Conservation (phyloP, 176 grass and related monocot genomes). For the Metroxylon sagu region DNA sequence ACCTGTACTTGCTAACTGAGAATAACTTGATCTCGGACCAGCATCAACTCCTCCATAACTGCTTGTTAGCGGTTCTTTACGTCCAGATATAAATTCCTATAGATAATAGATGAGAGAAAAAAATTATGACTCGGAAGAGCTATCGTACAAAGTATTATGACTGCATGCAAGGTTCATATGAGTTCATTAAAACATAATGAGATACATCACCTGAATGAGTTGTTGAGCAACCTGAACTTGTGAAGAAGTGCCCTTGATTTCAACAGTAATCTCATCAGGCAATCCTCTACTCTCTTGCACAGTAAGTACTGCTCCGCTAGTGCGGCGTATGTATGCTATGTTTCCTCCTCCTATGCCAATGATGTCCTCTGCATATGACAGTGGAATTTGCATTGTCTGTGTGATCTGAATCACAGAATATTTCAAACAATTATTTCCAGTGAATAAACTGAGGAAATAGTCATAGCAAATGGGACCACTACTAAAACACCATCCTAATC, state of each 20-base stretch:
- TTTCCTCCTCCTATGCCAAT: constrained; percentile 90
- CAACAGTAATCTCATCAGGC: constrained; percentile 94
- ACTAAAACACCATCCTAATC: no score
- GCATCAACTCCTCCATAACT: constrained; percentile 58
- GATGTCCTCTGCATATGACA: constrained; percentile 91
- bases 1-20: constrained; percentile 50
- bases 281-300: constrained; percentile 76
- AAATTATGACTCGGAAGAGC: background rate
- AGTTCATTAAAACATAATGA: background rate
- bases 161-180: background rate
- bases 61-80: constrained; percentile 61
- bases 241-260: constrained; percentile 93
- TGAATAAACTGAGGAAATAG: no score
- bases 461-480: no score
- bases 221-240: constrained; percentile 85
- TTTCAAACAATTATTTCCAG: background rate
- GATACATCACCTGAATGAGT: constrained; percentile 61
- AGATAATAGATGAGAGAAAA: constrained; percentile 5
- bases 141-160: background rate
- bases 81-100: constrained; percentile 75
- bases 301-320: constrained; percentile 74
- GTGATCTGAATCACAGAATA: constrained; percentile 48
- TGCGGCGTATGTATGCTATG: constrained; percentile 80
- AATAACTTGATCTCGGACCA: constrained; percentile 61
- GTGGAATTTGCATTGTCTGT: constrained; percentile 98